A percentile compares a stretch with the other conserved stretches of the same genome.
Evolutionary conservation across 2,329 filamentous ascomycete species (phyloP).

Genomic region (Apiospora rasikravindrae): DNA sequence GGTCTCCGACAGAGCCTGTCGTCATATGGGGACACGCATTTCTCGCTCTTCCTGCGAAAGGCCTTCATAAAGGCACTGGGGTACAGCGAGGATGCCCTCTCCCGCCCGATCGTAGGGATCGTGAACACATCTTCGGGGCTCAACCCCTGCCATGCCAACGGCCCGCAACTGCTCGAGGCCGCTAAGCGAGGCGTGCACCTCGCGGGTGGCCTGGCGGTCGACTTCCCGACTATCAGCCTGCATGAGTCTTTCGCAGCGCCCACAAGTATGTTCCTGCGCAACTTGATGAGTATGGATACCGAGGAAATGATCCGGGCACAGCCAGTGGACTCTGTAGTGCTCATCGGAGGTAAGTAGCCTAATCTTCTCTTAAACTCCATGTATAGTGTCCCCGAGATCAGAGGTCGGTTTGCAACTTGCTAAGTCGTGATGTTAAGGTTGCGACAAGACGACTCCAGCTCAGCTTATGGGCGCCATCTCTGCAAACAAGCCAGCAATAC

Average conservation of each 20-base stretch:
- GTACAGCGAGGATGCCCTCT: slow-evolving; percentile 74
- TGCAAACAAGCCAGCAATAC: slow-evolving; percentile 73
- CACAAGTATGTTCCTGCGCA: slow-evolving; percentile 77
- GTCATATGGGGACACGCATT: slow-evolving; percentile 75
- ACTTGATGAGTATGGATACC: slow-evolving; percentile 80
- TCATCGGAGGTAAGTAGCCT: slow-evolving; percentile 65
- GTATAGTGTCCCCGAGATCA: neutral
- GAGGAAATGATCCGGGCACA: slow-evolving; percentile 79
- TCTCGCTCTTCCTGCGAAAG: slow-evolving; percentile 76
- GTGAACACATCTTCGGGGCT: slow-evolving; percentile 76
- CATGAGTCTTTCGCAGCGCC: slow-evolving; percentile 73
- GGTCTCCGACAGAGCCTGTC: slow-evolving; percentile 70
- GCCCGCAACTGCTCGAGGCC: slow-evolving; percentile 73
- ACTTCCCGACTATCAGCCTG: slow-evolving; percentile 76
- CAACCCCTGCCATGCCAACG: slow-evolving; percentile 77
- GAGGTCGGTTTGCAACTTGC: neutral
- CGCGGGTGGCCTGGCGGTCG: slow-evolving; percentile 69
- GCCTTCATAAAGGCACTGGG: slow-evolving; percentile 80
- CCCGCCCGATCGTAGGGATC: slow-evolving; percentile 74
- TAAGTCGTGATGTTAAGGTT: slow-evolving; percentile 51
- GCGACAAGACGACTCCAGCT: slow-evolving; percentile 76
- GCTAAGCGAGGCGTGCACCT: slow-evolving; percentile 72
- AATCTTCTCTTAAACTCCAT: neutral
- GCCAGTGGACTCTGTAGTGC: slow-evolving; percentile 69
- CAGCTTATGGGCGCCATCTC: slow-evolving; percentile 79